A percentile compares a stretch with the other conserved stretches of the same genome.
Evolutionary conservation across 345 rosid genomes (phyloP).

Genomic region (Acer yangbiense): DNA sequence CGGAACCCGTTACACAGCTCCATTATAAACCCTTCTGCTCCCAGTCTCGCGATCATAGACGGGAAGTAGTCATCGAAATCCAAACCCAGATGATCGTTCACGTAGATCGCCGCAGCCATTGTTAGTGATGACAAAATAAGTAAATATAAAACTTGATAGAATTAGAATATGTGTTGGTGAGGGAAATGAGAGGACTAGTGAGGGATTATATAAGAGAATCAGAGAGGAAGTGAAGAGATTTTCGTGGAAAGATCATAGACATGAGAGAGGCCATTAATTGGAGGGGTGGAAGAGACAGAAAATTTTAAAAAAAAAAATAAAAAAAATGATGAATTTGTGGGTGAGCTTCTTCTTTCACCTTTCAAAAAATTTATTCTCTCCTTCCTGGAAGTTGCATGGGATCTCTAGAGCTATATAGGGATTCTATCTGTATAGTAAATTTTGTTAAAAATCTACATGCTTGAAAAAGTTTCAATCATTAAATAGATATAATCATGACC

Average conservation of each 20-base stretch:
- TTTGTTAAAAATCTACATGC: neutral
- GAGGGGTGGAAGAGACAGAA: constrained; percentile 10
- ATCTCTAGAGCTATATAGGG: neutral
- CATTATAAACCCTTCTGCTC: constrained; percentile 53
- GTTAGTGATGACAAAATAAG: neutral
- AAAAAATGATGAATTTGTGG: neutral
- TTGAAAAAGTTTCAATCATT: too few relatives aligned
- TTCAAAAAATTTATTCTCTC: constrained; percentile 13
- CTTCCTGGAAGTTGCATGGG: constrained; percentile 62
- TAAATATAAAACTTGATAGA: too few relatives aligned
- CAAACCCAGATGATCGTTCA: constrained; percentile 9
- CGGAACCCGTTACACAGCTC: constrained; percentile 64
- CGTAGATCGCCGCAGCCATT: neutral
- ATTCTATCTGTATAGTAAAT: neutral
- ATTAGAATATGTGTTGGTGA: neutral
- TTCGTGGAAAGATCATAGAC: constrained; percentile 32
- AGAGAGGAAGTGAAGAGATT: neutral
- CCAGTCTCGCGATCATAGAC: constrained; percentile 54
- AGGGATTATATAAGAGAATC: constrained; percentile 28
- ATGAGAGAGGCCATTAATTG: constrained; percentile 17
- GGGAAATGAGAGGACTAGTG: neutral
- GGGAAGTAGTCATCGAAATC: constrained; percentile 66
- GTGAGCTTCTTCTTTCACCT: constrained; percentile 24
- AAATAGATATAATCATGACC: too few relatives aligned
- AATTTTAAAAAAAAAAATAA: constrained; percentile 1